These are phyloP conservation scores for Fonsecaea pedrosoi DNA, from an alignment of 2,329 filamentous ascomycete genomes.

Conservation along the genomic window DNA sequence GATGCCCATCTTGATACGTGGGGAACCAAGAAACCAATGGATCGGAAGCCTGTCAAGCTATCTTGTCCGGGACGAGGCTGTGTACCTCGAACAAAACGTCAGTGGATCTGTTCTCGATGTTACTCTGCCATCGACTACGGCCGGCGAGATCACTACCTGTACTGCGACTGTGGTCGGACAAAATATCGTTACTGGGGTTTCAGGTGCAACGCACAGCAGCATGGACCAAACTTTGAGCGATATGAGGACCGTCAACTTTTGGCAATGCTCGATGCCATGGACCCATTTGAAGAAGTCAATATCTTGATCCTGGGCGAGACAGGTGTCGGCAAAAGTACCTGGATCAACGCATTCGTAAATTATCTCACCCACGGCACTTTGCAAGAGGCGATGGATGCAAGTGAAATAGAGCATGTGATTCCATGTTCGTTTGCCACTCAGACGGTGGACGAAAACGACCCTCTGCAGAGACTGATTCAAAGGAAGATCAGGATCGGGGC, in stretches of 20 bases:
- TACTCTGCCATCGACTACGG: slow-evolving; percentile 42
- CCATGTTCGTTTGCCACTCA: slow-evolving; percentile 51
- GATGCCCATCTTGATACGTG: slow-evolving; percentile 30
- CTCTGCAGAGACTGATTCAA: slow-evolving; percentile 41
- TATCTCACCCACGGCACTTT: slow-evolving; percentile 50
- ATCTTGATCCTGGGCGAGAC: slow-evolving; percentile 58
- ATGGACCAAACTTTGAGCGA: slow-evolving; percentile 38
- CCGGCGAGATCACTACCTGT: slow-evolving; percentile 44
- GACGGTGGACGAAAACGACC: slow-evolving; percentile 41
- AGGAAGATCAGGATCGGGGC: slow-evolving; percentile 44
- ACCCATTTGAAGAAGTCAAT: slow-evolving; percentile 47
- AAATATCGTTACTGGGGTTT: slow-evolving; percentile 43
- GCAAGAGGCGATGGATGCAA: slow-evolving; percentile 47
- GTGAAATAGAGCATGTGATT: slow-evolving; percentile 47
- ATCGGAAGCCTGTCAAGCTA: slow-evolving; percentile 43
- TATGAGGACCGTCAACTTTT: slow-evolving; percentile 37
- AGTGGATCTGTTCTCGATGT: slow-evolving; percentile 43
- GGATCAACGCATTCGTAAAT: slow-evolving; percentile 58
- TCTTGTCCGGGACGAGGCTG: slow-evolving; percentile 45
- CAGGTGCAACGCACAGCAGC: slow-evolving; percentile 43
- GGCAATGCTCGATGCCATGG: slow-evolving; percentile 38
- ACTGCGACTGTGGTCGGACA: slow-evolving; percentile 49
- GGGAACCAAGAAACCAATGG: slow-evolving; percentile 39
- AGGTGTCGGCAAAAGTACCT: slow-evolving; percentile 59
- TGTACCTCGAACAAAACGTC: slow-evolving; percentile 18